Evolutionary conservation across 176 grass and related monocot species (phyloP).

Genomic region (Paspalum vaginatum): DNA sequence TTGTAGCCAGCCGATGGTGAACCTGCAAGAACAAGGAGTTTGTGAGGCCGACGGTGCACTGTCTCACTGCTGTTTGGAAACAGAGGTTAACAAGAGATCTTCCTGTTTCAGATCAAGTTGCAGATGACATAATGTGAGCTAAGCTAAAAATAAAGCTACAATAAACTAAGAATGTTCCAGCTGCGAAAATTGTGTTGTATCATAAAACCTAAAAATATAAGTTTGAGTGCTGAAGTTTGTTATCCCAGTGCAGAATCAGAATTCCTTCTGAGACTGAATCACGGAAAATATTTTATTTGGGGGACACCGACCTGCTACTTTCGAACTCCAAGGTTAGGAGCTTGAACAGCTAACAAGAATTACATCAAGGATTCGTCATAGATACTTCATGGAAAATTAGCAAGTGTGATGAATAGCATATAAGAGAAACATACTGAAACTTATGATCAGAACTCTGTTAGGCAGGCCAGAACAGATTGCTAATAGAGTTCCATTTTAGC

Average conservation of each 20-base stretch:
- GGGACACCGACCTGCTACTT: neutral
- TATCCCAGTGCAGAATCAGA: neutral
- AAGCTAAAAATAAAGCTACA: neutral
- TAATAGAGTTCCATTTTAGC: neutral
- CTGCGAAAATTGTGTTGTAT: no score
- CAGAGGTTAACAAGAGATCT: neutral
- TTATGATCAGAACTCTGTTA: neutral
- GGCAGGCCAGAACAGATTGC: neutral
- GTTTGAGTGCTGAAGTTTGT: neutral
- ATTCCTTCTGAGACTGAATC: neutral
- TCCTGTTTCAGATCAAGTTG: neutral
- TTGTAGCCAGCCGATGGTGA: slow-evolving; percentile 37
- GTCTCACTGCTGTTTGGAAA: neutral
- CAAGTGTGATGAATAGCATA: neutral
- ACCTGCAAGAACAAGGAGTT: slow-evolving; percentile 12
- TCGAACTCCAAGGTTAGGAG: neutral
- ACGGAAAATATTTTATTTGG: neutral
- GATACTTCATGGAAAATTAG: slow-evolving; percentile 2
- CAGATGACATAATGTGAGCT: neutral
- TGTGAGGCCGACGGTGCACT: neutral
- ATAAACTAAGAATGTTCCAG: no score
- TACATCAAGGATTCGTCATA: neutral
- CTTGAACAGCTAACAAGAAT: neutral
- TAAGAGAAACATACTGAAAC: slow-evolving; percentile 24
- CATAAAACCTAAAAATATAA: neutral